Conservation (phyloP, 495 filamentous ascomycete genomes). For the Penicillium tannophilum region DNA sequence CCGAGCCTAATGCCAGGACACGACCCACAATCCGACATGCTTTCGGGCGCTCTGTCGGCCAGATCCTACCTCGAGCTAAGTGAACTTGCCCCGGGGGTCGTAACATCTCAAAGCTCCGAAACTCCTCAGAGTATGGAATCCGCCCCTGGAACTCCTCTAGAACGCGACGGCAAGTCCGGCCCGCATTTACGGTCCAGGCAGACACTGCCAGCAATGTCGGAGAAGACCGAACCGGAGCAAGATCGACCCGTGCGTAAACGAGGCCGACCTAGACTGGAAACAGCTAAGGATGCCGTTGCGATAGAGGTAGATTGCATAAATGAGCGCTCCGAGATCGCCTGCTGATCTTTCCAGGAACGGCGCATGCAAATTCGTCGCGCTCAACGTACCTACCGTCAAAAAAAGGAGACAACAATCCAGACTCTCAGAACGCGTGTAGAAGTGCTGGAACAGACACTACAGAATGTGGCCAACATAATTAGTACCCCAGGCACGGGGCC, state of each 20-base stretch:
- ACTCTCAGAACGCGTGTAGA: constrained; percentile 69
- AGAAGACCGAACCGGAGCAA: constrained; percentile 18
- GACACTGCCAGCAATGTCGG: constrained; percentile 6
- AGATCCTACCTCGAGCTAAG: constrained; percentile 25
- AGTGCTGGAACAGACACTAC: constrained; percentile 64
- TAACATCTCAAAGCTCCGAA: constrained; percentile 3
- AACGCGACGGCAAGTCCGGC: constrained; percentile 10
- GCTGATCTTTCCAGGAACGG: constrained; percentile 41
- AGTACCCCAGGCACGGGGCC: not conserved
- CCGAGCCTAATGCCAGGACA: not conserved
- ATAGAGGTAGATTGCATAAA: constrained; percentile 21
- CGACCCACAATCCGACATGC: not conserved
- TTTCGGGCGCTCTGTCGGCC: constrained; percentile 16
- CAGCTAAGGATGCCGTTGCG: constrained; percentile 26
- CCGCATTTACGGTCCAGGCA: constrained; percentile 13
- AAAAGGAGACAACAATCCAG: constrained; percentile 80
- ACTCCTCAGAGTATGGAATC: not conserved
- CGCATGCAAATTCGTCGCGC: constrained; percentile 85
- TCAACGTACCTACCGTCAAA: constrained; percentile 80
- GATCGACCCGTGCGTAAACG: constrained; percentile 29
- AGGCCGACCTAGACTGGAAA: constrained; percentile 29
- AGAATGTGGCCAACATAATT: constrained; percentile 72
- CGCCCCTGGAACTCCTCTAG: not conserved
- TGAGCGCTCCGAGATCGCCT: not conserved
- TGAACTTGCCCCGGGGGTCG: not conserved